These are phyloP conservation scores for Rutstroemia sp. DNA, from an alignment of 2,329 filamentous ascomycete species.

Conservation along the genomic window DNA sequence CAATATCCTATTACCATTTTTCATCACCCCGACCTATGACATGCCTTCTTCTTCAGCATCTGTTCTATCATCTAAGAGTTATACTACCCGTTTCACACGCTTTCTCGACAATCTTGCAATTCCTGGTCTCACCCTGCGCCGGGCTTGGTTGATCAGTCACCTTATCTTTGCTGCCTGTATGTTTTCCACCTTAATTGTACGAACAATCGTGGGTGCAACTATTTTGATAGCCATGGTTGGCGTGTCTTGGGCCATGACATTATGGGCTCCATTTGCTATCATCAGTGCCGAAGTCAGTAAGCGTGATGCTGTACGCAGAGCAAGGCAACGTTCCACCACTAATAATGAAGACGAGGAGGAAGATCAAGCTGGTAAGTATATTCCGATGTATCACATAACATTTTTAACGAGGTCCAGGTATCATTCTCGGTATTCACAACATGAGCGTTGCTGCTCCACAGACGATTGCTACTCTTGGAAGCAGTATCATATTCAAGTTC, in stretches of 20 bases:
- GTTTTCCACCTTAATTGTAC: conserved; percentile 75
- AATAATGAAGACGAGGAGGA: conserved; percentile 13
- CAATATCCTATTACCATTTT: conserved; percentile 77
- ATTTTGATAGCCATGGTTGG: conserved; percentile 74
- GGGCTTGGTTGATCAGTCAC: conserved; percentile 79
- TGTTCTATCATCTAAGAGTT: conserved; percentile 17
- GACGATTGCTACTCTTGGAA: conserved; percentile 80
- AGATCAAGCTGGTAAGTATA: conserved; percentile 12
- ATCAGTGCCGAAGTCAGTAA: conserved; percentile 88
- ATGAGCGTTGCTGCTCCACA: conserved; percentile 89
- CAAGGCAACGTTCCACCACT: conserved; percentile 22
- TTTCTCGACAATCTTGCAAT: conserved; percentile 61
- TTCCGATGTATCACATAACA: background rate
- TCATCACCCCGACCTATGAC: conserved; percentile 74
- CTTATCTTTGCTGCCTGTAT: conserved; percentile 77
- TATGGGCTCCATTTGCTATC: conserved; percentile 93
- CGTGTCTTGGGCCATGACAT: conserved; percentile 84
- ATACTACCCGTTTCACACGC: conserved; percentile 27
- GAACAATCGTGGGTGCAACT: conserved; percentile 63
- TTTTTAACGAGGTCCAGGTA: conserved; percentile 35
- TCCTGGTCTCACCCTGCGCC: conserved; percentile 76
- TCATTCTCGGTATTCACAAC: conserved; percentile 92
- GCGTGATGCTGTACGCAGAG: conserved; percentile 60
- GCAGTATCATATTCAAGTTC: conserved; percentile 74
- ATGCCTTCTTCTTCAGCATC: conserved; percentile 28